Base-by-base conservation (phyloP, 2,329 filamentous ascomycete genomes). In the Paecilomyces niveus region DNA sequence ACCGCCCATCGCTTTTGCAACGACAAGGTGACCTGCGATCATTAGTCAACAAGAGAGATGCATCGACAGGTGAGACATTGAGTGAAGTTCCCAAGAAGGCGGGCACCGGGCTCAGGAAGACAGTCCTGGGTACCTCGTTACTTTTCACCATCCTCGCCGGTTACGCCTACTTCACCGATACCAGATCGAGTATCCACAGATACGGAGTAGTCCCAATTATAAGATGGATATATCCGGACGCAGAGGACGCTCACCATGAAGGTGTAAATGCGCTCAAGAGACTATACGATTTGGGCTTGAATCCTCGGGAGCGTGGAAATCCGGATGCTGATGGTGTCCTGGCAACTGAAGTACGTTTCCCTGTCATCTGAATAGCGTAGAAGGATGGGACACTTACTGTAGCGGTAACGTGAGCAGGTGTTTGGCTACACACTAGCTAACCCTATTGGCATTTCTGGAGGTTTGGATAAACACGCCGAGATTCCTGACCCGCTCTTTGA, bases 401-500 rank as follows among this genome's bases (percentile, higher is more conserved):
- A 31, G 33, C 24, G 60, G 4, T 18, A 33, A n/a, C 21, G 15
- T 24, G 32, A 31, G 21, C 59, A 78, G 71, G 87, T 97, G 21
- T 97, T 96, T 71, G 91, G 89, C 35, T 84, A 88, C 61, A 81
- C 78, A 3, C 77, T 99, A 53, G 80, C 84, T 67, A 97, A 97
- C 75, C 94, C 94, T 1, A 86, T 99, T 67, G 94, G 89, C 58
- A 96, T 95, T 62, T 95, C 91, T n/a, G 94, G 91, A 4, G 94
- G 94, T 9, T 85, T 99, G 51, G 94, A 97, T 79, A 97, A 99
- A 80, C 85, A 96, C 69, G 94, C 88, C 57, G 90, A 96, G 62
- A 87, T 97, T 57, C 89, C 92, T 1, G 89, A 93, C 67, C 83
- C 87, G 13, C 81, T 99, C 35, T 89, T 97, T 70, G 90, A 87